phyloP scores from a whole-genome alignment of 148 eudicot species.

The Chenopodium formosanum region DNA sequence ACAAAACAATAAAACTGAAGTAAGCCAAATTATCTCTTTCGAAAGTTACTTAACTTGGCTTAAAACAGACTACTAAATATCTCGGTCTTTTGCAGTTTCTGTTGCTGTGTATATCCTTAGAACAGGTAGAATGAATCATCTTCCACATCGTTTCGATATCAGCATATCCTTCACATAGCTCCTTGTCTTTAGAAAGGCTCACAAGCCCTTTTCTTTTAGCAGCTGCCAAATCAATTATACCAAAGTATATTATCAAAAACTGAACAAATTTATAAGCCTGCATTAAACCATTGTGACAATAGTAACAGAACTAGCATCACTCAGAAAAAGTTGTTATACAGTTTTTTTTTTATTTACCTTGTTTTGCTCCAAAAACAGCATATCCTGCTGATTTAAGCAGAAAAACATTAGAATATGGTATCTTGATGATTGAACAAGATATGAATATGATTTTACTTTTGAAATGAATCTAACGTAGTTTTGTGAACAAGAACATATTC shows the following conservation, averaged over 20 bases:
- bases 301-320: background rate
- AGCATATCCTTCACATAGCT: slow-evolving; percentile 56
- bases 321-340: background rate
- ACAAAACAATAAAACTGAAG: background rate
- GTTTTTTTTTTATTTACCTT: background rate
- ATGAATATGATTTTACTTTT: background rate
- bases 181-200: slow-evolving; percentile 56
- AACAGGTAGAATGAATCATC: slow-evolving; percentile 48
- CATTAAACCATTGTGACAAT: background rate
- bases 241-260: background rate
- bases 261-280: background rate
- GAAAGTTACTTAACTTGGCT: slow-evolving; percentile 16
- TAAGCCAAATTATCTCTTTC: background rate
- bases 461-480: background rate
- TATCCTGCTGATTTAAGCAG: slow-evolving; percentile 11
- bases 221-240: slow-evolving; percentile 13
- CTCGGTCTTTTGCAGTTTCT: slow-evolving; percentile 23
- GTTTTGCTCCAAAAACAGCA: slow-evolving; percentile 14
- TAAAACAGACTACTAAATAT: slow-evolving; percentile 34
- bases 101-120: background rate
- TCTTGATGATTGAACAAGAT: background rate
- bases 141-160: slow-evolving; percentile 79
- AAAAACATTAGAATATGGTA: background rate
- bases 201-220: slow-evolving; percentile 40
- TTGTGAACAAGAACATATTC: slow-evolving; percentile 1